A percentile compares a stretch with the other conserved stretches of the same genome.
Conservation (phyloP, 805 yeast genomes). For the Ogataea corticis region DNA sequence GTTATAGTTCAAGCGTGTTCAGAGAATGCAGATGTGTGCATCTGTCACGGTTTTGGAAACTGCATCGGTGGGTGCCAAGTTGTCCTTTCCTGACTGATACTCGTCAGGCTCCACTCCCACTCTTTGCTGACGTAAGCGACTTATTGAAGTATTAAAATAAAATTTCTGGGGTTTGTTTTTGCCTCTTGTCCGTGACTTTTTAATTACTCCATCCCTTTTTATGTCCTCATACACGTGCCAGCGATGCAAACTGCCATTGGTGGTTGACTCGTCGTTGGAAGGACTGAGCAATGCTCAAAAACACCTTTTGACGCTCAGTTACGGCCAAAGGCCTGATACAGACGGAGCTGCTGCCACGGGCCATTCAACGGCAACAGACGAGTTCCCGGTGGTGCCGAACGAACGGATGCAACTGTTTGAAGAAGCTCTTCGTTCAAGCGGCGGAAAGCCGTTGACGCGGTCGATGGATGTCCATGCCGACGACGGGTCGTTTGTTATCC, state of each 20-base stretch:
- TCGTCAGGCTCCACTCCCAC: no score
- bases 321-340: slow-evolving; percentile 26
- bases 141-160: no score
- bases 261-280: slow-evolving; percentile 54
- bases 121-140: slow-evolving; percentile 1
- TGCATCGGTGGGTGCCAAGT: no score
- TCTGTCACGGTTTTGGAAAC: no score
- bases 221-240: slow-evolving; percentile 49
- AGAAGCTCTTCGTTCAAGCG: slow-evolving; percentile 30
- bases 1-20: no score
- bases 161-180: no score
- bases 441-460: slow-evolving; percentile 25
- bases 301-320: slow-evolving; percentile 44
- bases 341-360: slow-evolving; percentile 25
- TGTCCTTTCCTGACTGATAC: no score
- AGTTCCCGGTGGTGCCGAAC: slow-evolving; percentile 36
- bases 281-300: slow-evolving; percentile 56
- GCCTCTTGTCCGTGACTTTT: no score
- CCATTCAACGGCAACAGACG: slow-evolving; percentile 16
- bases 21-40: no score
- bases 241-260: slow-evolving; percentile 59
- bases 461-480: slow-evolving; percentile 15
- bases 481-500: slow-evolving; percentile 33
- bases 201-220: neutral
- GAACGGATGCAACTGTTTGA: slow-evolving; percentile 40